Evolutionary conservation across 768 basidiomycete species (phyloP).

Genomic region (Agaricus sinodeliciosus): DNA sequence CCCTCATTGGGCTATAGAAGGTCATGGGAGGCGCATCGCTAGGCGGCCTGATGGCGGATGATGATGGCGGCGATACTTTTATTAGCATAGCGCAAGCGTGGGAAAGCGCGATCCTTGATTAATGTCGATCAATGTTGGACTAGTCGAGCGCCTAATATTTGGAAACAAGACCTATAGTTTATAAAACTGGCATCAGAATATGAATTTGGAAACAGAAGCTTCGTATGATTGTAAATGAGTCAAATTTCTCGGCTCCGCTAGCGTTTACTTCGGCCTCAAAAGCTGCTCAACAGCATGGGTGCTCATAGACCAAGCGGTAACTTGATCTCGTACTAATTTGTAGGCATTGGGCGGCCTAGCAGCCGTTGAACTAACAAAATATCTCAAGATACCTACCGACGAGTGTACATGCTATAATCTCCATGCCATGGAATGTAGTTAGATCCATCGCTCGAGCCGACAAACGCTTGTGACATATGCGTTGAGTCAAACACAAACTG

Average conservation of each 20-base stretch:
- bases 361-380: too few relatives aligned
- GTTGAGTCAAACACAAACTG: too few relatives aligned
- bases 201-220: background rate
- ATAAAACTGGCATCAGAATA: background rate
- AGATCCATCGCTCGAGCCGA: too few relatives aligned
- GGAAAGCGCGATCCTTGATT: conserved; percentile 2
- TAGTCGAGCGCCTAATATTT: background rate
- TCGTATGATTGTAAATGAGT: background rate
- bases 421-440: too few relatives aligned
- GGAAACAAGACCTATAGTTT: background rate
- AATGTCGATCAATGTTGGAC: background rate
- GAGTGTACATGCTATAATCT: too few relatives aligned
- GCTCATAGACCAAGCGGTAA: too few relatives aligned
- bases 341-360: too few relatives aligned
- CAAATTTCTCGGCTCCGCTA: background rate
- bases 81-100: background rate
- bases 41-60: background rate
- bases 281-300: too few relatives aligned
- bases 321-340: too few relatives aligned
- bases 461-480: too few relatives aligned
- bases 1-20: background rate
- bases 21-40: background rate
- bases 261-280: background rate
- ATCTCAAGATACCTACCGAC: too few relatives aligned
- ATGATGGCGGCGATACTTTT: background rate